phyloP scores from a whole-genome alignment of 2,329 filamentous ascomycete species.

The Talaromyces sp. region DNA sequence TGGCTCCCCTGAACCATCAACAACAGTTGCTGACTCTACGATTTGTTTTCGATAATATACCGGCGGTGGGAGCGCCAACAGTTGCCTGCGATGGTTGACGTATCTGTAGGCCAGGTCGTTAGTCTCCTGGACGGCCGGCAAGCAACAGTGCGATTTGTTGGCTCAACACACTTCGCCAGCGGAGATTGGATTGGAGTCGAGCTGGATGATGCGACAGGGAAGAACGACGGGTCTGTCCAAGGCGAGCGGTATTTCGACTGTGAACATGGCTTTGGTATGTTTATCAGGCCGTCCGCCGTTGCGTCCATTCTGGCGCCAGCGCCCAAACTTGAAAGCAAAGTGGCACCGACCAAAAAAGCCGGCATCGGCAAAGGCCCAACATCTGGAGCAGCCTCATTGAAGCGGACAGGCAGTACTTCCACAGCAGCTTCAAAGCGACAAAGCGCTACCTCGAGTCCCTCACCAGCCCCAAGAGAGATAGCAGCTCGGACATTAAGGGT shows the following conservation, averaged over 20 bases:
- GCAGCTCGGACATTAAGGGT: constrained; percentile 36
- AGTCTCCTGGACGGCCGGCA: constrained; percentile 71
- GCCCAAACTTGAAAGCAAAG: constrained; percentile 32
- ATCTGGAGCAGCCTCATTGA: constrained; percentile 27
- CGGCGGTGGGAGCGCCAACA: background rate
- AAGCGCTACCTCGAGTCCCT: constrained; percentile 69
- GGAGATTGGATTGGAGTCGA: constrained; percentile 90
- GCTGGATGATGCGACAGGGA: constrained; percentile 73
- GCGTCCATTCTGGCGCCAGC: constrained; percentile 42
- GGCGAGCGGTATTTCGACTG: constrained; percentile 88
- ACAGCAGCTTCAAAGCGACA: constrained; percentile 50
- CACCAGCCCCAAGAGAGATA: constrained; percentile 56
- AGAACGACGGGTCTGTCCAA: constrained; percentile 90
- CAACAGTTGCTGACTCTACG: background rate
- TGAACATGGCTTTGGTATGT: constrained; percentile 67
- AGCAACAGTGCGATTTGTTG: constrained; percentile 75
- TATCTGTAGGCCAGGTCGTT: constrained; percentile 63
- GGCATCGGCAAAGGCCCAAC: constrained; percentile 36
- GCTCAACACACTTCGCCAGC: constrained; percentile 69
- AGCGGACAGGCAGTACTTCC: constrained; percentile 44
- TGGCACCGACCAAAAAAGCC: constrained; percentile 24
- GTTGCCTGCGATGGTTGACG: constrained; percentile 11
- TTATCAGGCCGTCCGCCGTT: constrained; percentile 69
- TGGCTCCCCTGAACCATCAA: constrained; percentile 14
- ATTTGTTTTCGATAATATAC: background rate